A percentile compares a stretch with the other conserved stretches of the same genome.
These are phyloP conservation scores for Picea engelmannii DNA, from an alignment of 83 land plant species.

Conservation along the genomic window DNA sequence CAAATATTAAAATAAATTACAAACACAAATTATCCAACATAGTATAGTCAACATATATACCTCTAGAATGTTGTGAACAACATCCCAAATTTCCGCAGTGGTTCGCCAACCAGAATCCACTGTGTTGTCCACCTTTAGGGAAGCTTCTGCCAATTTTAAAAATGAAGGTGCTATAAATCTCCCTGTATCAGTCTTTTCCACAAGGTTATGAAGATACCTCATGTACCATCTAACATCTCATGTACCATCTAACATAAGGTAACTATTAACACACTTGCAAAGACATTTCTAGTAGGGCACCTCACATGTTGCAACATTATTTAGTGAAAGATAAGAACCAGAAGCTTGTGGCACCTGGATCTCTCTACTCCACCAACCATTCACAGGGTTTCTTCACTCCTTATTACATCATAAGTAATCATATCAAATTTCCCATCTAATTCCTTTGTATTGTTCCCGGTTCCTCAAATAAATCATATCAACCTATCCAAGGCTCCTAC, in stretches of 20 bases:
- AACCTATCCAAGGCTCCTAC: slow-evolving; percentile 50
- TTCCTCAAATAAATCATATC: slow-evolving; percentile 44
- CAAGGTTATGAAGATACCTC: slow-evolving; percentile 65
- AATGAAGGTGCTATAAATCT: slow-evolving; percentile 83
- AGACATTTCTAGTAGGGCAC: neutral
- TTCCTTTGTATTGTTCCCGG: slow-evolving; percentile 18
- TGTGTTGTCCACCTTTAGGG: slow-evolving; percentile 35
- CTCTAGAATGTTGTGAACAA: slow-evolving; percentile 54
- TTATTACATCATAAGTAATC: slow-evolving; percentile 79
- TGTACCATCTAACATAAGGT: slow-evolving; percentile 70
- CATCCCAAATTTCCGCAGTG: slow-evolving; percentile 79
- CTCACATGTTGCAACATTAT: neutral
- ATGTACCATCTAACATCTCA: slow-evolving; percentile 86
- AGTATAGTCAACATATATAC: slow-evolving; percentile 28
- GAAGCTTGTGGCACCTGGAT: slow-evolving; percentile 51
- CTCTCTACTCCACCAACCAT: slow-evolving; percentile 71
- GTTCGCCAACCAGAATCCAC: slow-evolving; percentile 37
- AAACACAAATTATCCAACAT: slow-evolving; percentile 2
- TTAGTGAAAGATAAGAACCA: neutral
- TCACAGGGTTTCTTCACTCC: slow-evolving; percentile 76
- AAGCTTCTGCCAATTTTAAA: slow-evolving; percentile 67
- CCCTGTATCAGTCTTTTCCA: slow-evolving; percentile 93
- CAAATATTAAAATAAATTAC: slow-evolving; percentile 4
- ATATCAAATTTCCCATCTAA: slow-evolving; percentile 59
- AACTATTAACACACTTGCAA: slow-evolving; percentile 6